Evolutionary conservation across 306 rosid genomes (phyloP), one percentile per base, ranked within the genome.

Genomic region (Sechiopsis laciniata): DNA sequence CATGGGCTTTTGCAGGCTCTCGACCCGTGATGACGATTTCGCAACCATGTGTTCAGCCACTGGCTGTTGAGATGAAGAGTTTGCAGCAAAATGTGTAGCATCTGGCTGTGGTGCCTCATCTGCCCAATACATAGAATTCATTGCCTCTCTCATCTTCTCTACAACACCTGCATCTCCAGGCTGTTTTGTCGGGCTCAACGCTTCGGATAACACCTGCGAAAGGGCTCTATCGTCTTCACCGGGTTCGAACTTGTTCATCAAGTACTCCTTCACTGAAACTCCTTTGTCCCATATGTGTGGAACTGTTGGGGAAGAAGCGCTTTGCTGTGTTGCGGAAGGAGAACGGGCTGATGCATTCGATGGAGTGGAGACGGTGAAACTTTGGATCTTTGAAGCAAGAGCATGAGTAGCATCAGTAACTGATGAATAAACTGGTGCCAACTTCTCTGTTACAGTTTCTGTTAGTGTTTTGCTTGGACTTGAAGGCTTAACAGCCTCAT

Each of bases 211-310:
- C 57, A 87, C 96, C 74, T 71, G 82, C 35, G 97, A 92, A 40
- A 88, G 85, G 15, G 96, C 97, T 73, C 69, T 90, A 74, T 92
- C 97, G 77, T 92, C 97, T 68, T 93, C 98, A 8, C 96, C 98
- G 1, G 98, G 97, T 80, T 90, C 96, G 74, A 90, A 77, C 74
- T 90, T 90, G 57, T 81, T 84, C 84, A 84, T 76, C 82, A 90
- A 78, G 70, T 90, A 93, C 79, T 90, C 94, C 76, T 85, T 90
- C 77, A 93, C 79, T 0, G 90, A 87, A 75, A 85, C 89, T 58
- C 96, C 96, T 87, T 87, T 88, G 51, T 92, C 93, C 91, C 91
- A 87, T 62, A 75, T 50, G 19, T 83, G 89, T 12, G 78, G 72
- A 13, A 48, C 51, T 66, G 20, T 72, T 20, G 78, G 80, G 69